Base-by-base conservation (phyloP, 2,329 filamentous ascomycete species). In the Neonectria faginata region DNA sequence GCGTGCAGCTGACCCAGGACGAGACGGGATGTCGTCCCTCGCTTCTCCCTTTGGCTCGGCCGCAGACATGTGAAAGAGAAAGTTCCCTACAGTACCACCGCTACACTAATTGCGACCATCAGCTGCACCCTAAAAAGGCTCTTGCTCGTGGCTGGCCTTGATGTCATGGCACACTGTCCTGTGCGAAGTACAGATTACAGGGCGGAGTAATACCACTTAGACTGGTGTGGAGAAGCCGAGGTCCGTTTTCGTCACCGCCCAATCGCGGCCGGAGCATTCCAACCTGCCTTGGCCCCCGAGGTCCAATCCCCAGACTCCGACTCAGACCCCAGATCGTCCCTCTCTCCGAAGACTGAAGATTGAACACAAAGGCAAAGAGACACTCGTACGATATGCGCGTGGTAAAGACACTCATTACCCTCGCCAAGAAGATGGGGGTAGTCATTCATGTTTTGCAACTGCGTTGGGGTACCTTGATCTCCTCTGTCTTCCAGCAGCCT, bases 151-250 rank as follows among this genome's bases (percentile, higher is more conserved):
- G 18, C n/a, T 33, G 22, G 45, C 36, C 27, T 68, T 72, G 67
- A 73, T 72, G 70, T 73, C 70, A 73, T 73, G 67, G 29, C 25
- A n/a, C 36, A 29, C 29, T 29, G 29, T 25, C 25, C 25, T 25
- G 25, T 25, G 25, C 25, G 25, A 25, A 25, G 25, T 25, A 5
- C 4, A 20, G 20, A 22, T 3, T 25, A 29, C 29, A 10, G 29
- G 29, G 29, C 29, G 29, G 29, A 29, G 29, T 29, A 29, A 9
- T 29, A 29, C 29, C 9, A 10, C 29, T 29, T 10, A 11, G 25
- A n/a, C 25, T 36, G 48, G 29, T 50, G 64, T 73, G 71, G 68
- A 45, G 69, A 67, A 72, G 71, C 71, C 71, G 71, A 73, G 71
- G 63, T 44, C 48, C 63, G 18, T 51, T 31, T 20, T 18, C 8